Evolutionary conservation across 139 green algal species (phyloP).

Genomic region (Chlorella sorokiniana): DNA sequence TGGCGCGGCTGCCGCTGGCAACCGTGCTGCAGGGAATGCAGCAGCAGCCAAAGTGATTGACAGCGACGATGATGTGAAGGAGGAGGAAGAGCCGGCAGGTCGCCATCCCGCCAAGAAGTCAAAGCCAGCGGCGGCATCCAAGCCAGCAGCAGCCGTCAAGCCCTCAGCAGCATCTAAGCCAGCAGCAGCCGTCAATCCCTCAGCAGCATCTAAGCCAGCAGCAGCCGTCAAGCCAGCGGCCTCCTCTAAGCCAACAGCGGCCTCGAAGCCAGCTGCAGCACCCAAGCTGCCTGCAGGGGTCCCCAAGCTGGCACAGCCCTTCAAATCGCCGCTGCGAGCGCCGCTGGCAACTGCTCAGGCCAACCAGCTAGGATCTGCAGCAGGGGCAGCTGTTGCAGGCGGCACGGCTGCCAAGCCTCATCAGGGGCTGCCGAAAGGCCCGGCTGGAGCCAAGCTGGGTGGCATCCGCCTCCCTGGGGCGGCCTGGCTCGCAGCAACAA

Average conservation of each 20-base stretch:
- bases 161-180: neutral
- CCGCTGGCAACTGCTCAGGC: no score
- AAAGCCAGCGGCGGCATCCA: conserved; percentile 4
- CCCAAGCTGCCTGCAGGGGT: neutral
- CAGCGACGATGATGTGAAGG: neutral
- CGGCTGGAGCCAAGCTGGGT: no score
- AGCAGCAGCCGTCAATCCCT: neutral
- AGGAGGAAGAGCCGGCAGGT: neutral
- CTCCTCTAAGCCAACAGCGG: neutral
- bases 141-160: neutral
- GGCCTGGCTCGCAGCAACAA: neutral
- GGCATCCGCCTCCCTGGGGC: neutral
- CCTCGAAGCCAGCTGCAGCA: neutral
- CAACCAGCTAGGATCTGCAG: no score
- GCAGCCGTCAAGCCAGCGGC: neutral
- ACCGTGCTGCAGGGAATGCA: neutral
- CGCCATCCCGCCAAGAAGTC: neutral
- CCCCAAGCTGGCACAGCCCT: neutral
- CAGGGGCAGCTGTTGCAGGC: neutral
- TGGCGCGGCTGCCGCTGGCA: no score
- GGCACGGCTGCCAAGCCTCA: neutral
- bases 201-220: neutral
- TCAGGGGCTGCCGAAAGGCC: neutral
- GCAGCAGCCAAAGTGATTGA: neutral
- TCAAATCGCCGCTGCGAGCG: no score